Conservation (phyloP, 305 asterid genomes). For the Fraxinus albicans region DNA sequence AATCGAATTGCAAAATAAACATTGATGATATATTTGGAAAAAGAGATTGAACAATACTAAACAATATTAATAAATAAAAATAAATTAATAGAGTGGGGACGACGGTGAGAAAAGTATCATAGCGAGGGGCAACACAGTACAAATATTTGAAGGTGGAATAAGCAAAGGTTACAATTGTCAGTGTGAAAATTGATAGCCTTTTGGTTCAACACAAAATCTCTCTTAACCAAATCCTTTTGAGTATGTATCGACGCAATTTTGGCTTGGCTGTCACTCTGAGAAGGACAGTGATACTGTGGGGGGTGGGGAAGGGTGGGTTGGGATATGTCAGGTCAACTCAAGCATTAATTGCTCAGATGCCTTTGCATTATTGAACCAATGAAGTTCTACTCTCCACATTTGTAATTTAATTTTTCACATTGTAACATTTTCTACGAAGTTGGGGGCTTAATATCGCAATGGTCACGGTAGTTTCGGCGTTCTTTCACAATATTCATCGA, state of each 20-base stretch:
- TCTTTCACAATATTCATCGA: slow-evolving; percentile 13
- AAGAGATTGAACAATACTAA: too few species aligned
- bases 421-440: not conserved
- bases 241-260: slow-evolving; percentile 37
- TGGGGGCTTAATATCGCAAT: not conserved
- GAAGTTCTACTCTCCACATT: slow-evolving; percentile 15
- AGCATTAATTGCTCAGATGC: slow-evolving; percentile 49
- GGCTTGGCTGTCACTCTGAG: slow-evolving; percentile 44
- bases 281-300: slow-evolving; percentile 37
- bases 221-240: not conserved
- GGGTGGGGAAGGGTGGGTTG: slow-evolving; percentile 18
- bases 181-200: slow-evolving; percentile 4
- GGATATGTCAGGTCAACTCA: slow-evolving; percentile 49
- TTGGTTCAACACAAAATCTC: not conserved
- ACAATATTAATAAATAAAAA: too few species aligned
- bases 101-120: not conserved
- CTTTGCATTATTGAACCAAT: slow-evolving; percentile 38
- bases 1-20: not conserved
- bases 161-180: not conserved
- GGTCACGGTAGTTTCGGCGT: not conserved
- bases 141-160: not conserved
- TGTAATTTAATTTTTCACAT: not conserved
- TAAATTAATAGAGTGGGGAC: not conserved
- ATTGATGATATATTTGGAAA: not conserved
- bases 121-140: not conserved